Evolutionary conservation across 306 rosid species (phyloP).

Genomic region (Cotoneaster glaucophyllus): DNA sequence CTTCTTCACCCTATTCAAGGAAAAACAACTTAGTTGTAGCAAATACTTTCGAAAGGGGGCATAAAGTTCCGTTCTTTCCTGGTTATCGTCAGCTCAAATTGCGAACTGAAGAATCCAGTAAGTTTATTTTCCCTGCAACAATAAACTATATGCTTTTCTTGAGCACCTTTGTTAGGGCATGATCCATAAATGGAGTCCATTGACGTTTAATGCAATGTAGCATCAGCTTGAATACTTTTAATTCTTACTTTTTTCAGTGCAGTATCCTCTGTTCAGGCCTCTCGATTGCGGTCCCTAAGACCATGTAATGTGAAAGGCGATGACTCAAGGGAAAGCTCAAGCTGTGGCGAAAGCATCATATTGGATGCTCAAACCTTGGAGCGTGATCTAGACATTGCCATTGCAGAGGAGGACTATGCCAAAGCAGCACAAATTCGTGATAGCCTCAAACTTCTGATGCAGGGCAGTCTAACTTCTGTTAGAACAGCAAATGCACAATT

Average conservation of each 20-base stretch:
- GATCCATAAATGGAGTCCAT: background rate
- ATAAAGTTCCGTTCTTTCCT: constrained; percentile 16
- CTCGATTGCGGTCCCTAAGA: constrained; percentile 25
- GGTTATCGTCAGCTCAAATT: constrained; percentile 14
- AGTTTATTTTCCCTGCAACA: constrained; percentile 27
- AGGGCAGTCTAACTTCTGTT: constrained; percentile 48
- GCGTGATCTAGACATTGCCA: constrained; percentile 61
- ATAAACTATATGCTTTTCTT: background rate
- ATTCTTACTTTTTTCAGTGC: constrained; percentile 20
- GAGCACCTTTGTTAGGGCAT: background rate
- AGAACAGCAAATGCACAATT: constrained; percentile 60
- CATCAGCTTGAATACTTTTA: background rate
- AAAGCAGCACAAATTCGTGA: constrained; percentile 84
- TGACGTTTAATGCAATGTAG: background rate
- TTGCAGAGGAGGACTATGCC: constrained; percentile 74
- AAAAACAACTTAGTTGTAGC: constrained; percentile 18
- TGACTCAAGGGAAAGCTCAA: constrained; percentile 42
- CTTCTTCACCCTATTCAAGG: constrained; percentile 19
- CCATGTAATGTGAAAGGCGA: constrained; percentile 44
- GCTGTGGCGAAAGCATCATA: constrained; percentile 38
- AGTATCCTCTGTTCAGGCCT: constrained; percentile 23
- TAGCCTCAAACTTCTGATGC: constrained; percentile 51
- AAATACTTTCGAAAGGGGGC: constrained; percentile 24
- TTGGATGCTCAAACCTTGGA: constrained; percentile 53
- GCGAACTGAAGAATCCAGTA: constrained; percentile 38